Conservation (phyloP, 2,329 filamentous ascomycete genomes). For the Botrytis aclada region DNA sequence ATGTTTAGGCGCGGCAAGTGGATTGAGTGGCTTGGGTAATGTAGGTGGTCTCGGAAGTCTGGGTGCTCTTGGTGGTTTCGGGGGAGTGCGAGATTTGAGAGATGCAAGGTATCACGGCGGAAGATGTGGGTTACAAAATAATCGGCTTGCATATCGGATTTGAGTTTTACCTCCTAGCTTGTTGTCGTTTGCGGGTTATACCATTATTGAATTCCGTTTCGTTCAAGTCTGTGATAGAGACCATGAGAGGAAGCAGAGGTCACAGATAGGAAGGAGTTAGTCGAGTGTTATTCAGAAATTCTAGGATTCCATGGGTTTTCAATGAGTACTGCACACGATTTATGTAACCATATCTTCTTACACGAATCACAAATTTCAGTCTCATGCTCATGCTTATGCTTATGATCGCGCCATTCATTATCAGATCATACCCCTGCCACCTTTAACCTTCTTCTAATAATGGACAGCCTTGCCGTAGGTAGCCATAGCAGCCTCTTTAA, state of each 20-base stretch:
- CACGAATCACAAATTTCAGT: slow-evolving; percentile 28
- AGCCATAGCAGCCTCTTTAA: slow-evolving; percentile 99
- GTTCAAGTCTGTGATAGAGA: not conserved
- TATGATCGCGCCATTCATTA: slow-evolving; percentile 11
- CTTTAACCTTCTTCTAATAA: slow-evolving; percentile 57
- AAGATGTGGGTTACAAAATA: slow-evolving; percentile 5
- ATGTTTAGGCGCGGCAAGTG: not conserved
- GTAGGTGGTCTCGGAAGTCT: not conserved
- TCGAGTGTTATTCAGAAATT: not conserved
- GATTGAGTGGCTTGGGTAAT: not conserved
- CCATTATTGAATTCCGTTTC: not conserved
- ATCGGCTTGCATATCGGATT: slow-evolving; percentile 5
- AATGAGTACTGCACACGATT: slow-evolving; percentile 25
- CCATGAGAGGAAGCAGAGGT: not conserved
- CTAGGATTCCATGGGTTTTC: slow-evolving; percentile 15
- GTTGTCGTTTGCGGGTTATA: not conserved
- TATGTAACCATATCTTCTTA: slow-evolving; percentile 36
- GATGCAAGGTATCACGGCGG: slow-evolving; percentile 5
- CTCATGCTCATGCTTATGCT: slow-evolving; percentile 18
- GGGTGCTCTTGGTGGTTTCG: not conserved
- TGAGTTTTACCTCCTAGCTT: not conserved
- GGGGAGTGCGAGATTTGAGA: slow-evolving; percentile 8
- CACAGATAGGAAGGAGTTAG: not conserved
- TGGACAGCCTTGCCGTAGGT: slow-evolving; percentile 95
- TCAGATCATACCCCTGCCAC: slow-evolving; percentile 6